Evolutionary conservation across 306 rosid genomes (phyloP).

Genomic region (Begonia fuchsioides): DNA sequence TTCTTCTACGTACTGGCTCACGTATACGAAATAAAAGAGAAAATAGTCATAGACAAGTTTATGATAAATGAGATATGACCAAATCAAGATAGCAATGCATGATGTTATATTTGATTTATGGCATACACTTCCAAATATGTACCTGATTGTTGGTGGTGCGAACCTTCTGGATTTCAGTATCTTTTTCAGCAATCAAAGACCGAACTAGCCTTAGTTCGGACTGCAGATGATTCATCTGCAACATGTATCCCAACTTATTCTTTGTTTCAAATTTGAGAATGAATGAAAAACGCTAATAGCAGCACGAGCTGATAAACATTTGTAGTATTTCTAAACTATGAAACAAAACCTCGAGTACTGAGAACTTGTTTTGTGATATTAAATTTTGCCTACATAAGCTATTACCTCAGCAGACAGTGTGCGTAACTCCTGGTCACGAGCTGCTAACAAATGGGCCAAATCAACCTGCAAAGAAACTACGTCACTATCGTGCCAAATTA

Average conservation of each 20-base stretch:
- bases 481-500: neutral
- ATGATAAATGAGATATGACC: too few species aligned
- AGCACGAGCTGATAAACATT: too few species aligned
- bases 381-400: constrained; percentile 2
- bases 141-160: constrained; percentile 86
- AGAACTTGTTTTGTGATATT: too few species aligned
- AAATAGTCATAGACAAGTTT: too few species aligned
- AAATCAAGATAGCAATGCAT: too few species aligned
- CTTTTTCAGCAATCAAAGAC: constrained; percentile 87
- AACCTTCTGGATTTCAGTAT: constrained; percentile 64
- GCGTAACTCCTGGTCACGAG: constrained; percentile 94
- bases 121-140: neutral
- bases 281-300: too few species aligned
- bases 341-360: too few species aligned
- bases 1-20: constrained; percentile 81
- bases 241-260: constrained; percentile 1
- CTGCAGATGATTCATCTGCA: constrained; percentile 85
- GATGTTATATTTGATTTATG: too few species aligned
- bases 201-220: constrained; percentile 92
- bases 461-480: constrained; percentile 66
- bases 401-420: constrained; percentile 92
- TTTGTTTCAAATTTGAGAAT: too few species aligned
- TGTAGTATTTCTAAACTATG: too few species aligned
- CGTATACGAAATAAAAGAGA: too few species aligned
- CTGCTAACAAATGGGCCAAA: constrained; percentile 92